Percentiles rank a stretch among this genome's conserved stretches.
Conservation (phyloP, 495 filamentous ascomycete species). For the Clavariopsis aquatica region DNA sequence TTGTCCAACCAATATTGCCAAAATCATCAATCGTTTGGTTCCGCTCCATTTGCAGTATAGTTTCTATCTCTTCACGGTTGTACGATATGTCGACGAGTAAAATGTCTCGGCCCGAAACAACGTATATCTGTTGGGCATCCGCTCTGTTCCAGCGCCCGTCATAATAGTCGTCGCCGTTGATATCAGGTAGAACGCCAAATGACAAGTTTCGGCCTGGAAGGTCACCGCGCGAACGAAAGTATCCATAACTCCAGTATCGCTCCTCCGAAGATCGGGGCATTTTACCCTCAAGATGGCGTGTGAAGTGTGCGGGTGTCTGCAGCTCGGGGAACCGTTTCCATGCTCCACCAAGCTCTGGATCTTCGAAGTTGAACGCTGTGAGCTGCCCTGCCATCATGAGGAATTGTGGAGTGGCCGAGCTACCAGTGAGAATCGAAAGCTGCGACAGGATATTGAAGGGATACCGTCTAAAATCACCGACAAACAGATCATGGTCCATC, state of each 20-base stretch:
- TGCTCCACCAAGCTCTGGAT: not conserved
- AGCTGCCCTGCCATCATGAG: not conserved
- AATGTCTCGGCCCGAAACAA: conserved; percentile 9
- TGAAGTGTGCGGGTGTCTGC: conserved; percentile 8
- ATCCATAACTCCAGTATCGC: conserved; percentile 7
- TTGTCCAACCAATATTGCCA: conserved; percentile 5
- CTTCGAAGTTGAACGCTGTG: conserved; percentile 7
- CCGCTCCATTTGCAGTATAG: not conserved
- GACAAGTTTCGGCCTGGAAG: conserved; percentile 1
- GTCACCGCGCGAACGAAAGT: not conserved
- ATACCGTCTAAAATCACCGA: conserved; percentile 4
- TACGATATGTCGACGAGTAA: conserved; percentile 12
- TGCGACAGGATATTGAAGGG: conserved; percentile 10
- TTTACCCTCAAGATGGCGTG: conserved; percentile 4
- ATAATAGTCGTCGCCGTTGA: conserved; percentile 10
- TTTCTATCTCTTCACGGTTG: conserved; percentile 8
- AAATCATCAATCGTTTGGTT: not conserved
- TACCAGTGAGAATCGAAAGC: conserved; percentile 7
- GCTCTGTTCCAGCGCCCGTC: not conserved
- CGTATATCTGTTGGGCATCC: not conserved
- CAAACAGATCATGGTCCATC: conserved; percentile 9
- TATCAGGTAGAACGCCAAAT: conserved; percentile 3
- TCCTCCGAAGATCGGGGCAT: conserved; percentile 7
- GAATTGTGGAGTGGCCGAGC: not conserved
- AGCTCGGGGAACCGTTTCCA: conserved; percentile 6